These are phyloP conservation scores for Lasiodiplodia sp. DNA, from an alignment of 2,329 filamentous ascomycete genomes.

Conservation along the genomic window DNA sequence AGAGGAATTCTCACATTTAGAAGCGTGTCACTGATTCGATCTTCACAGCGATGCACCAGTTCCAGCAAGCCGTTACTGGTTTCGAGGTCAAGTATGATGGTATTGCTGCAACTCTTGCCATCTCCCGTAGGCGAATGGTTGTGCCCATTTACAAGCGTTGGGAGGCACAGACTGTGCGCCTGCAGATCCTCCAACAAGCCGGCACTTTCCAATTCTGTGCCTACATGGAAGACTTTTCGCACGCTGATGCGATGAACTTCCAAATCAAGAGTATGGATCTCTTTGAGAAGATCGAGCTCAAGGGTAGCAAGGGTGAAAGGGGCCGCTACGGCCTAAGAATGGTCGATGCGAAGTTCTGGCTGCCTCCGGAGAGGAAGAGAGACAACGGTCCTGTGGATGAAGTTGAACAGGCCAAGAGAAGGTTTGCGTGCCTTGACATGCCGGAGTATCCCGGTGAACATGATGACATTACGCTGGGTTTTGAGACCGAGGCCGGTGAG, in stretches of 20 bases:
- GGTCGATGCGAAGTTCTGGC: constrained; percentile 88
- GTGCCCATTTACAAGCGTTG: constrained; percentile 94
- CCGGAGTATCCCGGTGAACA: constrained; percentile 91
- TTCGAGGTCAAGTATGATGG: constrained; percentile 67
- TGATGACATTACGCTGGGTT: constrained; percentile 86
- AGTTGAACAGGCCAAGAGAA: constrained; percentile 65
- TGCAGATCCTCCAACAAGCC: constrained; percentile 81
- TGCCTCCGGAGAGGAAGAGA: constrained; percentile 68
- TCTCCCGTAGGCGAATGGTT: constrained; percentile 85
- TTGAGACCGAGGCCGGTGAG: constrained; percentile 80
- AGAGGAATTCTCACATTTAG: neutral
- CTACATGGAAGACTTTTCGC: constrained; percentile 87
- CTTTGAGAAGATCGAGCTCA: constrained; percentile 68
- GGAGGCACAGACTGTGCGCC: constrained; percentile 80
- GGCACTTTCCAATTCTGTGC: constrained; percentile 79
- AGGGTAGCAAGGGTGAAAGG: constrained; percentile 42
- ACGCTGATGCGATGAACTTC: constrained; percentile 90
- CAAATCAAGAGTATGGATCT: constrained; percentile 82
- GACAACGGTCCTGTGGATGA: constrained; percentile 57
- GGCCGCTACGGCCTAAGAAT: constrained; percentile 65
- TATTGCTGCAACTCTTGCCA: constrained; percentile 76
- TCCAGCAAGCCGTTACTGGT: constrained; percentile 81
- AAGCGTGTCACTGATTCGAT: neutral
- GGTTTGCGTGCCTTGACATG: constrained; percentile 85
- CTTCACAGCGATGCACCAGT: constrained; percentile 70